These are phyloP conservation scores for Lichtheimia hyalospora DNA, from an alignment of 371 early-diverging fungal species.

Conservation along the genomic window DNA sequence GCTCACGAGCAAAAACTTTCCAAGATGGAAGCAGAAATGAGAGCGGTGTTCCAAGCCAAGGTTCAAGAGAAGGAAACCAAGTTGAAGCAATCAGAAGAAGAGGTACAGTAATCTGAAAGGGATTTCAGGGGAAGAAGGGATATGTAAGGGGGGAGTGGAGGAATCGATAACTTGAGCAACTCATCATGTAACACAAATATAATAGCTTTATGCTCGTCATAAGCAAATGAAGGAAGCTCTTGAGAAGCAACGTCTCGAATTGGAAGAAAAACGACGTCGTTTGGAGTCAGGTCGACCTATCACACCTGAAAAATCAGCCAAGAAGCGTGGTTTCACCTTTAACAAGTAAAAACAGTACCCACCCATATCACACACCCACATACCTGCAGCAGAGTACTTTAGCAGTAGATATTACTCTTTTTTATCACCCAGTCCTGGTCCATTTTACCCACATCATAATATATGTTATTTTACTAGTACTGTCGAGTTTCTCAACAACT, in stretches of 20 bases:
- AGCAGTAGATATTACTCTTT: too few relatives aligned
- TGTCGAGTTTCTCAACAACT: too few relatives aligned
- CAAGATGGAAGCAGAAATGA: slow-evolving; percentile 98
- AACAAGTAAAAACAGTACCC: slow-evolving; percentile 41
- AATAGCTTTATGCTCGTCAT: slow-evolving; percentile 86
- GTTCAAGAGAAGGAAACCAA: slow-evolving; percentile 97
- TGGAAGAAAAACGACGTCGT: slow-evolving; percentile 91
- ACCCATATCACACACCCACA: too few relatives aligned
- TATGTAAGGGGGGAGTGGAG: too few relatives aligned
- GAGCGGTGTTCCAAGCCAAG: slow-evolving; percentile 96
- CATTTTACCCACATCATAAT: too few relatives aligned
- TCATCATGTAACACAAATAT: background rate
- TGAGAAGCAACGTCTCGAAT: slow-evolving; percentile 88
- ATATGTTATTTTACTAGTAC: too few relatives aligned
- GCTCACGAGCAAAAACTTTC: slow-evolving; percentile 94
- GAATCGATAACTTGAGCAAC: background rate
- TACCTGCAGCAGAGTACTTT: too few relatives aligned
- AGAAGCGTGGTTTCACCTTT: slow-evolving; percentile 80
- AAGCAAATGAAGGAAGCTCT: slow-evolving; percentile 95
- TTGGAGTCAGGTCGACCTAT: slow-evolving; percentile 80
- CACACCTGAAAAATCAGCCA: slow-evolving; percentile 79
- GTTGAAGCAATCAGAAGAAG: slow-evolving; percentile 95
- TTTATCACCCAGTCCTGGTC: too few relatives aligned
- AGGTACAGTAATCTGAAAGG: slow-evolving; percentile 44
- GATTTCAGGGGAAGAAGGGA: too few relatives aligned